Percentiles rank a stretch among this genome's conserved stretches.
Evolutionary conservation across 495 filamentous ascomycete species (phyloP).

Genomic region (Trichoderma orchidacearum): DNA sequence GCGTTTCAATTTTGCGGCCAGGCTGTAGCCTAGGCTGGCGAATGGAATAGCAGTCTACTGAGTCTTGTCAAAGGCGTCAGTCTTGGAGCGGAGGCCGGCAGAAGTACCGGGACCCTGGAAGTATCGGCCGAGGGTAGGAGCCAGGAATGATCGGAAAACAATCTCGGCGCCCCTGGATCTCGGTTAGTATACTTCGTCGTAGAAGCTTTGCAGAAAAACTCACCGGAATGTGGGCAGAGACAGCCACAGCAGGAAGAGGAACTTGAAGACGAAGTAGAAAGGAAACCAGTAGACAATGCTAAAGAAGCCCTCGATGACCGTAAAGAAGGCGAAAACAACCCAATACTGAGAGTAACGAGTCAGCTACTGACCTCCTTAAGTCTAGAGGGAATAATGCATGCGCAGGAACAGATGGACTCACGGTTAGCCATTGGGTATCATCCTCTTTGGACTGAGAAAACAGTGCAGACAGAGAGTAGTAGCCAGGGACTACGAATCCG

Average conservation of each 20-base stretch:
- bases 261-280: constrained; percentile 99
- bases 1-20: not conserved
- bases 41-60: constrained; percentile 32
- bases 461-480: constrained; percentile 86
- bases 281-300: constrained; percentile 99
- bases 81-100: constrained; percentile 80
- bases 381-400: too few relatives aligned
- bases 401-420: constrained; percentile 17
- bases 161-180: constrained; percentile 71
- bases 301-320: constrained; percentile 82
- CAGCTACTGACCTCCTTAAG: constrained; percentile 8
- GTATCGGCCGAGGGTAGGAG: constrained; percentile 82
- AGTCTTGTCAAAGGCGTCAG: constrained; percentile 55
- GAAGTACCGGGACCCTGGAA: constrained; percentile 69
- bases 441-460: constrained; percentile 72
- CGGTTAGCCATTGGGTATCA: constrained; percentile 78
- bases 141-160: constrained; percentile 91
- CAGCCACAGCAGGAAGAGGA: constrained; percentile 92
- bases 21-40: not conserved
- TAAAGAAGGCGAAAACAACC: constrained; percentile 91
- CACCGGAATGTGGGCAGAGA: constrained; percentile 88
- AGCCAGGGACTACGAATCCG: constrained; percentile 85
- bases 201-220: constrained; percentile 14
- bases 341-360: constrained; percentile 58
- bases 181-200: not conserved